A percentile compares a stretch with the other conserved stretches of the same genome.
phyloP scores from a whole-genome alignment of 1,139 yeast species.

The Dujonia santamariae region DNA sequence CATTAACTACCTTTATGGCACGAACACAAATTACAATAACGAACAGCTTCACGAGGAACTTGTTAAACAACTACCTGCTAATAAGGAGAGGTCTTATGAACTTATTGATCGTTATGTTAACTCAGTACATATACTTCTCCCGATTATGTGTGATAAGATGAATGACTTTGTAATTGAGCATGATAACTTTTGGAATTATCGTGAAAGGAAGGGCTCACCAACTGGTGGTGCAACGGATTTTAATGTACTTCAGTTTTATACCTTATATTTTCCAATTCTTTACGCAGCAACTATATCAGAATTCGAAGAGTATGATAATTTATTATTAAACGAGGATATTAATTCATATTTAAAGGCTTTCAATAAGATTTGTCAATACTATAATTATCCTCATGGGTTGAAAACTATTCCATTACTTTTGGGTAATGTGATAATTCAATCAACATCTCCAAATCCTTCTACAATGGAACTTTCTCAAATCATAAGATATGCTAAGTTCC shows the following conservation, averaged over 20 bases:
- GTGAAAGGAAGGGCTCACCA: conserved; percentile 8
- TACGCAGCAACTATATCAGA: conserved; percentile 56
- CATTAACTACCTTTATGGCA: conserved; percentile 41
- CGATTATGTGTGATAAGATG: conserved; percentile 39
- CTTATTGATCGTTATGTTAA: conserved; percentile 45
- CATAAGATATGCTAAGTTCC: conserved; percentile 51
- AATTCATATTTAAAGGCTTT: conserved; percentile 46
- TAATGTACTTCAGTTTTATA: conserved; percentile 42
- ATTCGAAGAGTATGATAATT: conserved; percentile 51
- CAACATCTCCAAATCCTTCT: conserved; percentile 56
- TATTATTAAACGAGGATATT: conserved; percentile 47
- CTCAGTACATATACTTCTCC: conserved; percentile 54
- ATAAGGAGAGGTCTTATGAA: conserved; percentile 48
- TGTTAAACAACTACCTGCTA: conserved; percentile 29
- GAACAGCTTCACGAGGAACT: conserved; percentile 35
- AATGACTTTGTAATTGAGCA: conserved; percentile 46
- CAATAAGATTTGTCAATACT: conserved; percentile 46
- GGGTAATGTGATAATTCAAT: conserved; percentile 51
- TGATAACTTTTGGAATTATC: conserved; percentile 45
- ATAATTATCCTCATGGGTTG: conserved; percentile 52
- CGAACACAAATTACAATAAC: conserved; percentile 40
- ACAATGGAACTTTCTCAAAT: conserved; percentile 50
- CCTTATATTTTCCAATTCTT: conserved; percentile 47
- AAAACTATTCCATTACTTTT: conserved; percentile 45
- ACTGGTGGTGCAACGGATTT: conserved; percentile 19